Conservation (phyloP, 2,329 filamentous ascomycete species). For the Hyphodiscus sp. region DNA sequence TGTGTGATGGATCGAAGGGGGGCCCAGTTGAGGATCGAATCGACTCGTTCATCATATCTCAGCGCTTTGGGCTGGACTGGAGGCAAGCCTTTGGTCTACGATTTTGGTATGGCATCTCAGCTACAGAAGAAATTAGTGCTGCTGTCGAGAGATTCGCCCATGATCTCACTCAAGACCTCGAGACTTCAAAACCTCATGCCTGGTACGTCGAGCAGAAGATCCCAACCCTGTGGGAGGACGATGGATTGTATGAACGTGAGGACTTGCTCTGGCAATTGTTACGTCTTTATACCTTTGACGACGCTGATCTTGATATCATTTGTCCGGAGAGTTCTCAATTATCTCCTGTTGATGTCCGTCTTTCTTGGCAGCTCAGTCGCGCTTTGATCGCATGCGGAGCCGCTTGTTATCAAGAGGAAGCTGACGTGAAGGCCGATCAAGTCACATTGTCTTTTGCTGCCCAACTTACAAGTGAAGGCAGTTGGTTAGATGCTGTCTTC, state of each 20-base stretch:
- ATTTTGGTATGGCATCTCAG: conserved; percentile 76
- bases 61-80: conserved; percentile 85
- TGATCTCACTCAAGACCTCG: conserved; percentile 65
- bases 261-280: conserved; percentile 85
- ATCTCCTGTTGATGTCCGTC: conserved; percentile 65
- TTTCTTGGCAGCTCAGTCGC: conserved; percentile 81
- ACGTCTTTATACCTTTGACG: conserved; percentile 67
- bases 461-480: conserved; percentile 55
- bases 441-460: conserved; percentile 59
- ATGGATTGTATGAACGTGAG: conserved; percentile 52
- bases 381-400: conserved; percentile 47
- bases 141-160: conserved; percentile 69
- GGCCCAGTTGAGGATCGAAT: conserved; percentile 73
- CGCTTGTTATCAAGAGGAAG: conserved; percentile 46
- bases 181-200: conserved; percentile 63
- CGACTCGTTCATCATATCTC: conserved; percentile 73
- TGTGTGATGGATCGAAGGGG: conserved; percentile 69
- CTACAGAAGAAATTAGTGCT: conserved; percentile 60
- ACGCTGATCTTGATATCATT: conserved; percentile 59
- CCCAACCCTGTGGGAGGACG: conserved; percentile 54
- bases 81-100: conserved; percentile 86
- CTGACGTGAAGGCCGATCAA: conserved; percentile 55
- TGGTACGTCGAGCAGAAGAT: conserved; percentile 60
- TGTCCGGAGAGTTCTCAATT: conserved; percentile 71
- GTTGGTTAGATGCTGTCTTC: conserved; percentile 67